Evolutionary conservation across 768 basidiomycete genomes (phyloP), one percentile per base, ranked within the genome.

Genomic region (Rhizopogon sp.): DNA sequence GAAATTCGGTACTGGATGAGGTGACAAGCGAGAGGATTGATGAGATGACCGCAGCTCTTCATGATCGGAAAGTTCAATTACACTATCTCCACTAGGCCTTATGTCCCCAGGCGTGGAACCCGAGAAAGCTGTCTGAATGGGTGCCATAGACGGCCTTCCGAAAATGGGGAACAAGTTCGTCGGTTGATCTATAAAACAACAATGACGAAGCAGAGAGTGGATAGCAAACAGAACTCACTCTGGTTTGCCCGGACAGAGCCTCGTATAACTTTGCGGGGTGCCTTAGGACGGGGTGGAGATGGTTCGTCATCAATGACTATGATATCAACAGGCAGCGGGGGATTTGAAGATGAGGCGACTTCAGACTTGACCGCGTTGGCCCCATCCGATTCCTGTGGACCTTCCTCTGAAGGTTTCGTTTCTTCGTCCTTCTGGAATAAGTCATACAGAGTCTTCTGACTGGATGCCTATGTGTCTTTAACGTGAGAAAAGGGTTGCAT

Each of bases 401-500:
- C 31, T 40, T 60, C 53, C 39, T 64, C 58, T 53, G 63, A 53
- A 69, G 65, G 57, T 56, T 51, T 35, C 31, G 13, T 35, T 25
- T 25, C 37, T 9, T 43, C 16, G 20, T 59, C 58, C 53, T 56
- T 60, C 13, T 53, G 47, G 40, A 60, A 60, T 14, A 56, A 62
- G 20, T 62, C 60, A 39, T 58, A 58, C 6, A 73, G 60, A 17
- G 68, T 70, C 49, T 60, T 65, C 41, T 73, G 70, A 37, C 52
- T 56, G 11, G 57, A 29, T 29, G 59, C 31, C 65, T 63, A 46
- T 43, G 54, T 31, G 37, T 42, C 22, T 37, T 49, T 35, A 49
- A 37, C 47, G 37, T 11, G 22, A 49, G 47, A 22, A 11, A 49
- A 35, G 5, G 14, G 47, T 37, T 14, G 39, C 47, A 49, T 39